Percentiles rank a stretch among this genome's conserved stretches.
phyloP scores from a whole-genome alignment of 192 early-diverging fungal species.

The Lobosporangium transversale region DNA sequence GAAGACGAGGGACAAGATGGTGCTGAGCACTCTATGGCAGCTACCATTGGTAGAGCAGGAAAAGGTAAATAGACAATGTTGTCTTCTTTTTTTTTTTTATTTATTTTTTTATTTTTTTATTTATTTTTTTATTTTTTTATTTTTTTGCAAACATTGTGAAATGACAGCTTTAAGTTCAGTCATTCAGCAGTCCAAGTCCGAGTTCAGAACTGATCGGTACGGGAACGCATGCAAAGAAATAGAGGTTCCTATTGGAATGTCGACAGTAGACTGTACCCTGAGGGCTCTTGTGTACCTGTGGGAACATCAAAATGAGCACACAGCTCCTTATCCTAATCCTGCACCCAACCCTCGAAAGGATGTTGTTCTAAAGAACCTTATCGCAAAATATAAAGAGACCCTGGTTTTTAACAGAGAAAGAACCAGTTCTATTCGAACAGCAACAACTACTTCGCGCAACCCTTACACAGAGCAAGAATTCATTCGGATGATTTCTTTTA shows the following conservation, averaged over 20 bases:
- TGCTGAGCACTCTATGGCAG: too few relatives aligned
- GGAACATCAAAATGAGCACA: not conserved
- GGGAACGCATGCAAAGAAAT: not conserved
- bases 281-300: slow-evolving; percentile 22
- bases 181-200: too few relatives aligned
- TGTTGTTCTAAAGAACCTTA: slow-evolving; percentile 7
- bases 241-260: not conserved
- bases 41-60: too few relatives aligned
- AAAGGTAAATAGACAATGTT: too few relatives aligned
- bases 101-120: too few relatives aligned
- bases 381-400: slow-evolving; percentile 1
- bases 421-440: not conserved
- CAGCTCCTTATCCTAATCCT: slow-evolving; percentile 4
- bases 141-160: too few relatives aligned
- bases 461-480: slow-evolving; percentile 13
- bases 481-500: slow-evolving; percentile 19
- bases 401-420: slow-evolving; percentile 5
- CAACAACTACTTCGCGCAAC: slow-evolving; percentile 2
- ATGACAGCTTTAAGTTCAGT: too few relatives aligned
- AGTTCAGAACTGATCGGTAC: too few relatives aligned
- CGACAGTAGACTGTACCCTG: not conserved
- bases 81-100: too few relatives aligned
- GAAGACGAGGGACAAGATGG: too few relatives aligned
- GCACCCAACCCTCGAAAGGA: slow-evolving; percentile 19
- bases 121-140: too few relatives aligned